Evolutionary conservation across 345 rosid genomes (phyloP).

Genomic region (Arabidopsis arenosa): DNA sequence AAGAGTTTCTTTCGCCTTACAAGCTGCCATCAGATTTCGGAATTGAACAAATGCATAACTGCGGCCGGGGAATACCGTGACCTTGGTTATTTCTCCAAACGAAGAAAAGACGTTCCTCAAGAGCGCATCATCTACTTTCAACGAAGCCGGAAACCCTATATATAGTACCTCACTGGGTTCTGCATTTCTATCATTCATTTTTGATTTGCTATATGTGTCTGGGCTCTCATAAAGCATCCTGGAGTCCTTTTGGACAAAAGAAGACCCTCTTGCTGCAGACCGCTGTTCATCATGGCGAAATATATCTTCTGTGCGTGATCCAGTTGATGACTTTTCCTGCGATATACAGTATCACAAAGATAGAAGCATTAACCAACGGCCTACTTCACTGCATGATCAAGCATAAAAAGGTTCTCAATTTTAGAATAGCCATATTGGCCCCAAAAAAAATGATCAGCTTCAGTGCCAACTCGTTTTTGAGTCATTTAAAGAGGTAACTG

Average conservation of each 20-base stretch:
- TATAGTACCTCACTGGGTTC: slow-evolving; percentile 94
- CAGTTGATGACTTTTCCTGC: slow-evolving; percentile 79
- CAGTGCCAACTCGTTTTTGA: slow-evolving; percentile 11
- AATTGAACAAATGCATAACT: slow-evolving; percentile 96
- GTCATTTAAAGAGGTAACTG: slow-evolving; percentile 14
- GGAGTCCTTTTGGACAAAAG: slow-evolving; percentile 70
- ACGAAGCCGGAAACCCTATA: slow-evolving; percentile 86
- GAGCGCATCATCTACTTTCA: slow-evolving; percentile 80
- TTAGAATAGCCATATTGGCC: slow-evolving; percentile 1
- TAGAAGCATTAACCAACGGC: slow-evolving; percentile 43
- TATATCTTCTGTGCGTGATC: slow-evolving; percentile 62
- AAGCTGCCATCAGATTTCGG: slow-evolving; percentile 65
- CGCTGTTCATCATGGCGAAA: slow-evolving; percentile 64
- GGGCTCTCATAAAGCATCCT: slow-evolving; percentile 68
- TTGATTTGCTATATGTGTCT: slow-evolving; percentile 61
- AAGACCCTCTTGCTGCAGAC: slow-evolving; percentile 57
- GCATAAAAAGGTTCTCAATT: slow-evolving; percentile 14
- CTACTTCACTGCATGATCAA: slow-evolving; percentile 25
- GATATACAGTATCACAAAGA: slow-evolving; percentile 54
- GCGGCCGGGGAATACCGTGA: slow-evolving; percentile 89
- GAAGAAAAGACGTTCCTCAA: slow-evolving; percentile 83
- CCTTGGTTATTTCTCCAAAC: slow-evolving; percentile 86
- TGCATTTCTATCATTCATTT: slow-evolving; percentile 60
- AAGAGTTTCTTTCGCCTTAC: slow-evolving; percentile 90
- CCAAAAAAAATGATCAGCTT: background rate